Base-by-base conservation (phyloP, 2,329 filamentous ascomycete genomes). In the Scorias spongiosa region DNA sequence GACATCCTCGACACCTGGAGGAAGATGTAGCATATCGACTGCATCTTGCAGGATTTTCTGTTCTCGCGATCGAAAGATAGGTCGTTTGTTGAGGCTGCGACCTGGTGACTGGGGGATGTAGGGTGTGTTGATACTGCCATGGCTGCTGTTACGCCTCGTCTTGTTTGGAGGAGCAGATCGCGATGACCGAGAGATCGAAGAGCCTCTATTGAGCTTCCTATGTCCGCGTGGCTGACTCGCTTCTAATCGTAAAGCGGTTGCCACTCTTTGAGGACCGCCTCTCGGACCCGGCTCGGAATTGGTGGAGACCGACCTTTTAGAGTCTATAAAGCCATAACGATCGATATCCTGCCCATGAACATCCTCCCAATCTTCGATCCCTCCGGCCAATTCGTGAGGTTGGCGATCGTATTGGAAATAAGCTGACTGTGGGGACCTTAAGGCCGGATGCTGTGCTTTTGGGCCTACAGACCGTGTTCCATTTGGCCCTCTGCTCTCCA, bases 351-450 rank as follows among this genome's bases (percentile, higher is more conserved):
- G 70, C 5, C 67, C 72, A 14, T 71, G 65, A 10, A 81, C 62
- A 56, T 80, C 69, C 47, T 74, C 67, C 76, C 76, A 81, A 51
- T 80, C 76, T 49, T 81, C 77, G 41, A 79, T 69, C 2, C 77
- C 77, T 7, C 77, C 77, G 17, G 76, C 76, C 29, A 73, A 59
- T 58, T 80, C 77, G 41, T 67, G 63, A 10, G 69, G 63, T 49
- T 78, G 71, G 49, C 70, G 51, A 18, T 45, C 46, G 44, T 57
- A 57, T 26, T 44, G 14, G 41, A 17, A 11, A 12, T 42, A 14
- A 15, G 41, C 17, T 11, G 17, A 32, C 15, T 14, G 14, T n/a
- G 18, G 26, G 10, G 40, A 17, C 17, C 17, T 29, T 26, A n/a
- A 29, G 26, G n/a, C 26, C 3, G 38, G 38, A 12, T 28, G 14